Evolutionary conservation across 441 rosid genomes (phyloP), one percentile per base, ranked within the genome.

Genomic region (Gossypium trilobum): DNA sequence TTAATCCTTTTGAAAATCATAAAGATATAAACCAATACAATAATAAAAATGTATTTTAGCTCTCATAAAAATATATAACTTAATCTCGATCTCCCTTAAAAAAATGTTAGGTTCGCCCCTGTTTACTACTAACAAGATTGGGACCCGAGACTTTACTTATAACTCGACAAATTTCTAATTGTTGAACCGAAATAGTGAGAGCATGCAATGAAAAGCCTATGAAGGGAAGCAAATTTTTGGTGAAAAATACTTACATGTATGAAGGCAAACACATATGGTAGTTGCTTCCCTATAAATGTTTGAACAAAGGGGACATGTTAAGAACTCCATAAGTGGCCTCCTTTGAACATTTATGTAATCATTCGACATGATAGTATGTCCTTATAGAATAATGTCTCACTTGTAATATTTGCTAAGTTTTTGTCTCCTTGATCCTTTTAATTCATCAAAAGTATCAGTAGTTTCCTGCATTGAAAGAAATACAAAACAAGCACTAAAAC

Each of bases 291-390:
- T 63, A 6, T 63, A 63, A 23, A 66, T n/a, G 22, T 64, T 64
- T 55, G 25, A 6, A 11, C 65, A 73, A 22, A 73, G 71, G 50
- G 71, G 55, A 55, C 76, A 73, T 20, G 64, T 55, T 57, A 73
- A 64, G 76, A 68, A 29, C 14, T 73, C 19, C 76, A 55, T 2
- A 14, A 64, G 46, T 65, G 62, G 44, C 14, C 44, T 39, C 70
- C 23, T 73, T 39, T 42, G 70, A 73, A 73, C 64, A 7, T 55
- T 73, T 2, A 73, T 52, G 42, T 73, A 56, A 73, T 64, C 76
- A 25, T 66, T 9, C 19, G 71, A 36, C 76, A 73, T 73, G 76
- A 14, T 52, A 8, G 69, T 31, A 27, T 72, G 23, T 71, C 63
- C 19, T 31, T 31, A 31, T 62, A 6, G 4, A 57, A 23, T 61